A percentile compares a stretch with the other conserved stretches of the same genome.
Evolutionary conservation across 2,329 filamentous ascomycete genomes (phyloP).

Genomic region (Cryphonectria radicalis): DNA sequence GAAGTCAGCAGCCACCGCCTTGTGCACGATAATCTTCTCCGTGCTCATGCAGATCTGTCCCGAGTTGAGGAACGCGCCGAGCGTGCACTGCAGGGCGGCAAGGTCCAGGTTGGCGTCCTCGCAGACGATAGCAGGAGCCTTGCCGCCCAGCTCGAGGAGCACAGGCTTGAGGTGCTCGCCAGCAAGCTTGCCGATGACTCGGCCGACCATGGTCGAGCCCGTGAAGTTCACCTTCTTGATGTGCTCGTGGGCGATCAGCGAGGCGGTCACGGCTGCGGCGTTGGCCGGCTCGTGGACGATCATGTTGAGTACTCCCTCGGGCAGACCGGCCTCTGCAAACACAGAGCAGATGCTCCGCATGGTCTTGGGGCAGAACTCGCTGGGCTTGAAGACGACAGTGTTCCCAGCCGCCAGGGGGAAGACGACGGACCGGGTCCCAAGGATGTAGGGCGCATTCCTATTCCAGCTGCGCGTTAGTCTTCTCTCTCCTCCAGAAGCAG

Average conservation of each 20-base stretch:
- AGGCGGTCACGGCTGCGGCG: constrained; percentile 68
- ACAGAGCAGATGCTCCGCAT: constrained; percentile 66
- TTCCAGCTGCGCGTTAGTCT: background rate
- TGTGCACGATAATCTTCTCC: constrained; percentile 69
- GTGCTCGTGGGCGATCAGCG: constrained; percentile 67
- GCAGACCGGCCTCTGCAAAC: constrained; percentile 76
- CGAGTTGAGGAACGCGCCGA: constrained; percentile 73
- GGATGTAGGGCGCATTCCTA: constrained; percentile 63
- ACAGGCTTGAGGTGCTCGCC: constrained; percentile 79
- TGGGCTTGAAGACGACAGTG: constrained; percentile 73
- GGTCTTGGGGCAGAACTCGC: constrained; percentile 68
- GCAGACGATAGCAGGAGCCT: constrained; percentile 77
- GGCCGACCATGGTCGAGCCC: constrained; percentile 74
- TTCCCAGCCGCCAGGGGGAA: constrained; percentile 79
- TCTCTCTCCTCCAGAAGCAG: constrained; percentile 8
- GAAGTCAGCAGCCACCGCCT: constrained; percentile 51
- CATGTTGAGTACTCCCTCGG: constrained; percentile 74
- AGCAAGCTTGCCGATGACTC: constrained; percentile 70
- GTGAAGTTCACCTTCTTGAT: constrained; percentile 89
- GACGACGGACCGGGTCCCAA: constrained; percentile 58
- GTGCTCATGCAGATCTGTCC: constrained; percentile 90
- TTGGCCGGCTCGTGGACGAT: constrained; percentile 68
- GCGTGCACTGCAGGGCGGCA: constrained; percentile 69
- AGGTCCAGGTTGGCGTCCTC: constrained; percentile 77
- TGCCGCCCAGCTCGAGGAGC: constrained; percentile 82